These are phyloP conservation scores for Paecilomyces variotii DNA, from an alignment of 2,329 filamentous ascomycete species.

Conservation along the genomic window DNA sequence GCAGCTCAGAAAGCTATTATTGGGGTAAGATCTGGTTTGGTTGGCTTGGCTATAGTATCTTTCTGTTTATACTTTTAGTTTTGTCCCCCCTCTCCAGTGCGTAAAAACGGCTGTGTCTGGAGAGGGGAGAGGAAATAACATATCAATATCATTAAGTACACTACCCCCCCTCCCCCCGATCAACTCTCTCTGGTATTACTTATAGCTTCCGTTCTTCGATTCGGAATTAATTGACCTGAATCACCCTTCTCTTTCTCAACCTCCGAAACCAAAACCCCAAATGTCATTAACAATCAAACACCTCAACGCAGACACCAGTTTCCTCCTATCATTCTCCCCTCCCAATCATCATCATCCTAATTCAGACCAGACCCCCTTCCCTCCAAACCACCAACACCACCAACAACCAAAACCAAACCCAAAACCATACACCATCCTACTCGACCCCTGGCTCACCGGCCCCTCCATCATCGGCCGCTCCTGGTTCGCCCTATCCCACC, in stretches of 20 bases:
- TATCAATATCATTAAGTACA: too few relatives aligned
- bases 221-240: too few relatives aligned
- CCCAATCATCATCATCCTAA: too few relatives aligned
- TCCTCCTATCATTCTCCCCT: conserved; percentile 23
- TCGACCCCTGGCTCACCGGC: conserved; percentile 64
- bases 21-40: background rate
- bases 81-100: background rate
- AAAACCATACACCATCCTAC: conserved; percentile 53
- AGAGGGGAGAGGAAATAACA: background rate
- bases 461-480: conserved; percentile 53
- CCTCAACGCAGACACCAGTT: conserved; percentile 25
- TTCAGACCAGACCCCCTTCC: too few relatives aligned
- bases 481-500: conserved; percentile 53
- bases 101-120: background rate
- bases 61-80: background rate
- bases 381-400: background rate
- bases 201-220: too few relatives aligned
- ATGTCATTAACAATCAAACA: conserved; percentile 20
- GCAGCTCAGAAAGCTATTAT: too few relatives aligned
- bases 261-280: background rate
- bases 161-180: too few relatives aligned
- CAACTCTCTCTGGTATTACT: too few relatives aligned
- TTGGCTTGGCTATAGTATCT: background rate
- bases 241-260: background rate
- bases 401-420: background rate